Conservation (phyloP, 2,329 filamentous ascomycete species). For the Rutstroemia sp. region DNA sequence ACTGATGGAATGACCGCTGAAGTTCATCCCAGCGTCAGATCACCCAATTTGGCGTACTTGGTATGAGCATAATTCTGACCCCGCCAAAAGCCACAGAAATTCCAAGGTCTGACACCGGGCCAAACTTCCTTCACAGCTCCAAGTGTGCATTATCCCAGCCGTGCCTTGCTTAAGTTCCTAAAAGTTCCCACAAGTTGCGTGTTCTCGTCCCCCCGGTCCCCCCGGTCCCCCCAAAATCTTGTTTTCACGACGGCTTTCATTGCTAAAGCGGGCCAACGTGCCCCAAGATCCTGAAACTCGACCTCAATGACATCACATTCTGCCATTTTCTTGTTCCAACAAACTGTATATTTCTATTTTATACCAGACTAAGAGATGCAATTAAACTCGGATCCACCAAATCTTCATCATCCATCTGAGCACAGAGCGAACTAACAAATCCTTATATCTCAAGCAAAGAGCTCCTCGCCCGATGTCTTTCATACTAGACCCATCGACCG, state of each 20-base stretch:
- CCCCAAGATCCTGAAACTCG: slow-evolving; percentile 5
- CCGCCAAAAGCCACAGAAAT: too few relatives aligned
- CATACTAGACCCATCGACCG: slow-evolving; percentile 3
- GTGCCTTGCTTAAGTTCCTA: not conserved
- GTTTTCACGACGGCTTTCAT: not conserved
- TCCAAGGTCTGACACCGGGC: too few relatives aligned
- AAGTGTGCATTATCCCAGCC: not conserved
- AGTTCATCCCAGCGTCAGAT: too few relatives aligned
- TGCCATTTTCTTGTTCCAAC: slow-evolving; percentile 3
- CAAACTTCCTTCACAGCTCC: too few relatives aligned
- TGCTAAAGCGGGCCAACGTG: not conserved
- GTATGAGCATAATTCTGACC: too few relatives aligned
- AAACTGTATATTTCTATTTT: not conserved
- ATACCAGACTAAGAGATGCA: not conserved
- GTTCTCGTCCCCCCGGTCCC: not conserved
- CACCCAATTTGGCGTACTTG: too few relatives aligned
- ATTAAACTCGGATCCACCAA: not conserved
- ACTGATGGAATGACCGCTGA: too few relatives aligned
- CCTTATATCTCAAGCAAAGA: not conserved
- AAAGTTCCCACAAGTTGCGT: not conserved
- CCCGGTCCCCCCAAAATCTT: slow-evolving; percentile 6
- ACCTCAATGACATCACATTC: slow-evolving; percentile 8
- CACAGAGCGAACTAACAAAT: not conserved
- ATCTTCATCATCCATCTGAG: not conserved
- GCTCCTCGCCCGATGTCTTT: not conserved